Base-by-base conservation (phyloP, 108 stramenopile genomes). In the Cyclotella baltica region DNA sequence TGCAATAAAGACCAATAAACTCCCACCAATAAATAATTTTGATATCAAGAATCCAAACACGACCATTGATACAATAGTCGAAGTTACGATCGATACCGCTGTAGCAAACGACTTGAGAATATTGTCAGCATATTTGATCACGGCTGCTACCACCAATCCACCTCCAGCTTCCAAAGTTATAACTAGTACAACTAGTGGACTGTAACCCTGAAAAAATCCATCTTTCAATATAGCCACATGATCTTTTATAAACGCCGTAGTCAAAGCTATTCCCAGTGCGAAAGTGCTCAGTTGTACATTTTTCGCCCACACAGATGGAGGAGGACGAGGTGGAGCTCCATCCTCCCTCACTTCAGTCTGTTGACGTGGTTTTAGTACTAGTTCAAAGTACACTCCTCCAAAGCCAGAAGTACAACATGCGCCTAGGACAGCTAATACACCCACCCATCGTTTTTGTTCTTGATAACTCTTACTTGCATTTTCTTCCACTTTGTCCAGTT, bases 241-340 rank as follows among this genome's bases (percentile, higher is more conserved):
- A 72, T 98, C 97, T 47, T 96, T 95, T 59, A 83, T 38, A 78
- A 87, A 86, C 0, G 95, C 88, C 23, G 94, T 90, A 4, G 88
- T 34, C 0, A 95, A 67, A 4, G 96, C 94, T 37, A 96, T 80
- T 0, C 85, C 31, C 25, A 98, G 80, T 19, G 93, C 94, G 30
- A 96, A 90, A 36, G 96, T 72, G 67, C 98, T 97, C 98, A 99
- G 96, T 82, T 99, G 98, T 29, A 98, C 88, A 76, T 99, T 98
- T 64, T 98, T 91, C 23, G 96, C 83, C 98, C 98, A 99, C 47
- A 99, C 83, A 11, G 87, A 87, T 5, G 89, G 75, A 37, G 86
- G 71, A 31, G 71, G 78, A 40, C 84, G 50, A 68, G 71, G 15
- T 52, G 23, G 8, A 80, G 30, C 50, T 81, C 82, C 84, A 75